Evolutionary conservation across 164 flowering plant species (phyloP), one percentile per base, ranked within the genome.

Genomic region (Umbellularia californica): DNA sequence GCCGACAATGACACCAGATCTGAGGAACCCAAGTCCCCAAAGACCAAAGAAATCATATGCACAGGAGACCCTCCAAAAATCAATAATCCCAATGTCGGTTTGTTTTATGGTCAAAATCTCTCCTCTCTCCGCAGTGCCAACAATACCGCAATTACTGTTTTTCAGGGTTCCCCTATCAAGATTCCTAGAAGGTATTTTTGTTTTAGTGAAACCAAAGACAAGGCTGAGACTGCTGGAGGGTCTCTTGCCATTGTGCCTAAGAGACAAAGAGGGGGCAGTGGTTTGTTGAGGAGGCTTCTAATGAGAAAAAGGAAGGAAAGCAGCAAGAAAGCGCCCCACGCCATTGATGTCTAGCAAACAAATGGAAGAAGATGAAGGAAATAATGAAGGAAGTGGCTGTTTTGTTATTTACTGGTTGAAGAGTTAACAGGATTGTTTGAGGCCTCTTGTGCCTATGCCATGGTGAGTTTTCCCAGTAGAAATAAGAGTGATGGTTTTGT

Each of bases 221-320:
- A 73, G 55, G 50, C 68, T 20, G 72, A 70, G 14, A 78, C 72
- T 19, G 66, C 70, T 50, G 72, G 76, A 6, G 75, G 51, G 23
- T 22, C 89, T 70, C 77, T 92, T 66, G 89, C 91, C 55, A 79
- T 94, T 66, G 87, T 91, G 17, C 88, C 92, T 2, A 88, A 85
- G 77, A 88, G 84, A 77, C 79, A 78, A 24, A 84, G 87, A 72
- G 77, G 83, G 14, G 84, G 87, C 64, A 77, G 83, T 17, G 85
- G 89, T 68, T 84, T 91, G n/a, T 76, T 89, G 25, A 84, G 83
- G 86, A 91, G 82, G 82, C 84, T 94, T 5, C 73, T 92, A 51
- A 69, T 83, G 65, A 87, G 92, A 81, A 89, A 84, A 85, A 94
- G 82, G 84, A 89, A 77, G 79, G 83, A 82, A 13, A 78, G 77